Conservation (phyloP, 768 basidiomycete species). For the Amylocystis lapponica region DNA sequence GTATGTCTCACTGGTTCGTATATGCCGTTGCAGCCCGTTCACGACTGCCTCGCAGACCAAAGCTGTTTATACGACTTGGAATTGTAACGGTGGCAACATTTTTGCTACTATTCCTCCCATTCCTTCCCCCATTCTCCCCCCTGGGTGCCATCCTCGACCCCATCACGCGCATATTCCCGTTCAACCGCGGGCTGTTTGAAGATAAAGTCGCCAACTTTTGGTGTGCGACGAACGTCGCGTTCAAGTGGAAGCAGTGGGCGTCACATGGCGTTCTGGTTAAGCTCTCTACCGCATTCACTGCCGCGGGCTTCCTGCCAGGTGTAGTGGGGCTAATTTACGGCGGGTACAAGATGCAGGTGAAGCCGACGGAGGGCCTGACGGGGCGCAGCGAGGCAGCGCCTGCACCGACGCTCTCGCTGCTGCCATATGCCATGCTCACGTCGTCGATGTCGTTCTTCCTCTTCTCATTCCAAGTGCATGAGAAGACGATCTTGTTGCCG, state of each 20-base stretch:
- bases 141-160: slow-evolving; percentile 48
- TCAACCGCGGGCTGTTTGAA: slow-evolving; percentile 85
- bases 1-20: slow-evolving; percentile 44
- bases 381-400: slow-evolving; percentile 21
- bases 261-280: slow-evolving; percentile 47
- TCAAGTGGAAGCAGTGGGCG: slow-evolving; percentile 76
- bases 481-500: slow-evolving; percentile 86
- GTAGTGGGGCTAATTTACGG: slow-evolving; percentile 41
- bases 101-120: slow-evolving; percentile 69
- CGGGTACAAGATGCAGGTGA: slow-evolving; percentile 22
- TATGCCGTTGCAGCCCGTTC: no score
- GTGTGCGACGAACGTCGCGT: slow-evolving; percentile 85
- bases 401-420: slow-evolving; percentile 55
- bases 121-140: slow-evolving; percentile 61
- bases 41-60: slow-evolving; percentile 18
- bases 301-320: slow-evolving; percentile 62
- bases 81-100: slow-evolving; percentile 59
- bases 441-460: slow-evolving; percentile 91
- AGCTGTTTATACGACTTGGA: slow-evolving; percentile 63
- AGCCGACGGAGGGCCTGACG: slow-evolving; percentile 1
- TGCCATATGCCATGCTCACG: slow-evolving; percentile 76
- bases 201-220: slow-evolving; percentile 98
- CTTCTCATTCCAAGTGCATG: slow-evolving; percentile 95
- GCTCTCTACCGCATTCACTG: slow-evolving; percentile 61
- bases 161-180: slow-evolving; percentile 83